Percentiles rank a stretch among this genome's conserved stretches.
Conservation (phyloP, 2,329 filamentous ascomycete species). For the Colletotrichum higginsianum region DNA sequence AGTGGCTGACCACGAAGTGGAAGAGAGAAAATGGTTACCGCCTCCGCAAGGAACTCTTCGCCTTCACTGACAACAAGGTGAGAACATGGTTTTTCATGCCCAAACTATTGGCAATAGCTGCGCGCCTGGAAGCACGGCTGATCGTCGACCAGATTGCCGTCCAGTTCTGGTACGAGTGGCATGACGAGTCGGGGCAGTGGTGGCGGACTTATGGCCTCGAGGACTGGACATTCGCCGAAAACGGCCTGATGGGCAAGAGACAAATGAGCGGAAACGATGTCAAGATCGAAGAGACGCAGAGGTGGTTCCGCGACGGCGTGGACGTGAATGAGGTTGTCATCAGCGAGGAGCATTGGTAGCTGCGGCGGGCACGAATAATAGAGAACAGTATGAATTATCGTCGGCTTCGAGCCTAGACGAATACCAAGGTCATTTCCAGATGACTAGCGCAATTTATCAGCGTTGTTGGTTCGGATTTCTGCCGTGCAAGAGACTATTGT, state of each 20-base stretch:
- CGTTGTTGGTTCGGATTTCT: background rate
- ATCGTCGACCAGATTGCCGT: constrained; percentile 75
- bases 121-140: background rate
- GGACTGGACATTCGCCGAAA: constrained; percentile 81
- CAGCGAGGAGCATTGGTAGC: constrained; percentile 76
- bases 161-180: constrained; percentile 92
- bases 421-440: background rate
- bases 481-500: background rate
- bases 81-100: background rate
- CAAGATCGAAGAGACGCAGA: constrained; percentile 71
- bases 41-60: constrained; percentile 87
- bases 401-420: background rate
- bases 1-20: constrained; percentile 83
- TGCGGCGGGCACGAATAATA: background rate
- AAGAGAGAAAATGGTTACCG: constrained; percentile 78
- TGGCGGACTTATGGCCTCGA: constrained; percentile 90
- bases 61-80: constrained; percentile 78
- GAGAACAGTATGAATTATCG: too few species aligned
- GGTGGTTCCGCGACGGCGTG: constrained; percentile 80
- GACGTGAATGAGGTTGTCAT: constrained; percentile 79
- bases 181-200: constrained; percentile 80
- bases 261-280: constrained; percentile 85
- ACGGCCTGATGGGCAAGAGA: constrained; percentile 80
- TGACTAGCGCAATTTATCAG: background rate
- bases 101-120: background rate